A percentile compares a stretch with the other conserved stretches of the same genome.
Evolutionary conservation across 768 basidiomycete genomes (phyloP).

Genomic region (Leccinum fibrillosum): DNA sequence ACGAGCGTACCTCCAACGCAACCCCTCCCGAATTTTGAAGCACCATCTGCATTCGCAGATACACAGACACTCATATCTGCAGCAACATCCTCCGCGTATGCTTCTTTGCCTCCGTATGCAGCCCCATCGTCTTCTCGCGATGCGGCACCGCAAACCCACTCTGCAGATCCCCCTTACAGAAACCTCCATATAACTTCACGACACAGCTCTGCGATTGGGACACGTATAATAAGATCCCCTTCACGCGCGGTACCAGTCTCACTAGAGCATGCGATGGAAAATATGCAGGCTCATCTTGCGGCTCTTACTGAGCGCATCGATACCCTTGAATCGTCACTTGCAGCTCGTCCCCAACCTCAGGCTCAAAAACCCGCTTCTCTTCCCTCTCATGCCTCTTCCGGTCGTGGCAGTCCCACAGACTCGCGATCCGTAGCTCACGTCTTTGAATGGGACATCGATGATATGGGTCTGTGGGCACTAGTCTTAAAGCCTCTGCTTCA

Average conservation of each 20-base stretch:
- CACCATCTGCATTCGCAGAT: slow-evolving; percentile 68
- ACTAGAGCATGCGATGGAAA: slow-evolving; percentile 76
- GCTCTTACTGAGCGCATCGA: slow-evolving; percentile 84
- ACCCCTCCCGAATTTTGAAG: slow-evolving; percentile 68
- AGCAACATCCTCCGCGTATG: slow-evolving; percentile 36
- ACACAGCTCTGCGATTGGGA: slow-evolving; percentile 32
- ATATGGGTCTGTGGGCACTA: slow-evolving; percentile 81
- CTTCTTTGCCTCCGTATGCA: slow-evolving; percentile 35
- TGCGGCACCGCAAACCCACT: slow-evolving; percentile 36
- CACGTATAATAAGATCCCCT: slow-evolving; percentile 39
- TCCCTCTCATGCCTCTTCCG: slow-evolving; percentile 38
- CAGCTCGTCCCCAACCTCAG: slow-evolving; percentile 26
- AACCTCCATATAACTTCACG: slow-evolving; percentile 33
- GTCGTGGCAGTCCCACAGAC: slow-evolving; percentile 43
- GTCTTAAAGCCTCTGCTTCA: slow-evolving; percentile 63
- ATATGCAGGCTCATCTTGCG: slow-evolving; percentile 76
- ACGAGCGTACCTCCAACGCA: slow-evolving; percentile 57
- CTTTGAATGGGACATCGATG: slow-evolving; percentile 67
- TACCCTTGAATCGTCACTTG: slow-evolving; percentile 47
- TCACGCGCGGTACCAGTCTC: slow-evolving; percentile 33
- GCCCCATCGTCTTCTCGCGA: slow-evolving; percentile 39
- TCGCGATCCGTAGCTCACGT: slow-evolving; percentile 22
- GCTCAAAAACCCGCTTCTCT: slow-evolving; percentile 40
- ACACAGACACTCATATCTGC: slow-evolving; percentile 38
- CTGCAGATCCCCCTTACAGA: slow-evolving; percentile 36